Evolutionary conservation across 2,329 filamentous ascomycete genomes (phyloP), one percentile per base, ranked within the genome.

Genomic region (Diaporthe sp.): DNA sequence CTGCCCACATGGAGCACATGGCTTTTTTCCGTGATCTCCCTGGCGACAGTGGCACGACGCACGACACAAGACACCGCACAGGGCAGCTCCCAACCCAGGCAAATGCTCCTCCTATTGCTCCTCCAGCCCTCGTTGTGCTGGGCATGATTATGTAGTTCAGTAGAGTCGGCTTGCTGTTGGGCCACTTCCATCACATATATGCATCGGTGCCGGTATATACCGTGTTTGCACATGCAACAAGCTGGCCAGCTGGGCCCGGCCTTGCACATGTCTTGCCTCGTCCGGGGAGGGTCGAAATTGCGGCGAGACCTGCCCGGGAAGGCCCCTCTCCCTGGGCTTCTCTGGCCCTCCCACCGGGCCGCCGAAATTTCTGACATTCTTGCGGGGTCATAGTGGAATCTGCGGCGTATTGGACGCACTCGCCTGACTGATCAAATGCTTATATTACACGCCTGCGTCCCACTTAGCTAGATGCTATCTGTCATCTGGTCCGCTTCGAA

Each of bases 381-480:
- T 65, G 46, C 71, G 67, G 71, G 71, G 49, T 65, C 71, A 31
- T 55, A 58, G 71, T 73, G 55, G 51, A 55, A 59, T 73, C 58
- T 55, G 70, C 65, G 58, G 65, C 65, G 72, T 49, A 42, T 53
- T 70, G 58, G 37, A 58, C 49, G 46, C 42, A 17, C 17, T 74
- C 74, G 55, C 51, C 65, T 74, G 46, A 49, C 67, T 46, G 72
- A 59, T 68, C 58, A 42, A 67, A 61, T 55, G 34, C 55, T 72
- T 42, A 62, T 49, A 74, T 74, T 72, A 74, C 72, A 74, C 51
- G 58, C 55, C 39, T 39, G 19, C 65, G 65, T 67, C 72, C 65
- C 75, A 76, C 75, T 59, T 68, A 34, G 22, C 17, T 15, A 19
- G 62, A 55, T 19, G 58, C 58, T 25, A 73, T 73, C 58, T 65